A percentile compares a stretch with the other conserved stretches of the same genome.
Evolutionary conservation across 352 stramenopile species (phyloP).

Genomic region (Globisporangium iwayamae): DNA sequence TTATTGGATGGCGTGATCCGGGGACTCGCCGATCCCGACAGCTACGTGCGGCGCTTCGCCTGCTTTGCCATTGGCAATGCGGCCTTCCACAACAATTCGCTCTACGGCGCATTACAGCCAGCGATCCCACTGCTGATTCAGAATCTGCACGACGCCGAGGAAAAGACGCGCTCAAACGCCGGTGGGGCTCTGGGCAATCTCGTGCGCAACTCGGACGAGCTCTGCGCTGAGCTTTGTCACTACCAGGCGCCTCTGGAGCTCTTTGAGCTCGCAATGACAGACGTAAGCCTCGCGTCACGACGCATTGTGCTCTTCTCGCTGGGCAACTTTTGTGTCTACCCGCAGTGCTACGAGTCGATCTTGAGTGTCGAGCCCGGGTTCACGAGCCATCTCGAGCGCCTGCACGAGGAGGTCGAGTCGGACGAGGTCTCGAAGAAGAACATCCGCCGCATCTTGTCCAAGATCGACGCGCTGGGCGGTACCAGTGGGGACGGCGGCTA

Average conservation of each 20-base stretch:
- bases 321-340: constrained; percentile 87
- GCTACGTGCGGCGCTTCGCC: constrained; percentile 88
- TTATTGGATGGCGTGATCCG: constrained; percentile 63
- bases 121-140: constrained; percentile 63
- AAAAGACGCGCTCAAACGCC: constrained; percentile 92
- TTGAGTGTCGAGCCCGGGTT: constrained; percentile 36
- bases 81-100: constrained; percentile 80
- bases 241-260: constrained; percentile 64
- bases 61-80: constrained; percentile 95
- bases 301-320: constrained; percentile 91
- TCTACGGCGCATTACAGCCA: constrained; percentile 72
- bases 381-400: constrained; percentile 33
- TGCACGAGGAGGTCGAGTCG: constrained; percentile 59
- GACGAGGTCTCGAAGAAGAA: constrained; percentile 72
- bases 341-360: constrained; percentile 60
- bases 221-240: constrained; percentile 68
- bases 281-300: constrained; percentile 55
- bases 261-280: constrained; percentile 58
- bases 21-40: constrained; percentile 59
- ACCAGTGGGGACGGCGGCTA: not conserved
- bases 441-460: constrained; percentile 61
- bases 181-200: constrained; percentile 91
- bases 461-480: constrained; percentile 36
- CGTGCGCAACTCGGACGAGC: constrained; percentile 82
- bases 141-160: constrained; percentile 73